Evolutionary conservation across 1,284 basidiomycete genomes (phyloP).

Genomic region (Porogramme epimiltina): DNA sequence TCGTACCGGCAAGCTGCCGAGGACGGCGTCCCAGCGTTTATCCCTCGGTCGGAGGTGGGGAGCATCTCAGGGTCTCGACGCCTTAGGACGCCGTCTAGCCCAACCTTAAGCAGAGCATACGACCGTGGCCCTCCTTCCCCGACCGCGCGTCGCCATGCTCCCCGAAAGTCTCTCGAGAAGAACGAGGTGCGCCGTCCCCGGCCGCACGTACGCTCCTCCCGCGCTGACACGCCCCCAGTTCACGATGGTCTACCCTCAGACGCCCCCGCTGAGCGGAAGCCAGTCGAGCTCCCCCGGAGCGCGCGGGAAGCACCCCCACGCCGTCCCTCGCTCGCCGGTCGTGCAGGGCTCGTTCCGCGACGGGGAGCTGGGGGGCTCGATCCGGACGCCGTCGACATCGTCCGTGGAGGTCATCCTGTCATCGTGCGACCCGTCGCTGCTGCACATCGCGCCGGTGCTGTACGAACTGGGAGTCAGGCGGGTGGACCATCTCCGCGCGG

Average conservation of each 20-base stretch:
- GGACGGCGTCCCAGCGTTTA: conserved; percentile 18
- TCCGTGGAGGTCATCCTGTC: conserved; percentile 51
- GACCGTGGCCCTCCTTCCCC: conserved; percentile 23
- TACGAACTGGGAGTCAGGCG: conserved; percentile 56
- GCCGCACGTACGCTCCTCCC: no score
- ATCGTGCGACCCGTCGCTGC: conserved; percentile 58
- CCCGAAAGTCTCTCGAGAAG: conserved; percentile 21
- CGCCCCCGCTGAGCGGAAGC: conserved; percentile 31
- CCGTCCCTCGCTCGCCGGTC: conserved; percentile 14
- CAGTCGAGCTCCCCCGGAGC: conserved; percentile 20
- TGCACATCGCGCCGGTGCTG: conserved; percentile 59
- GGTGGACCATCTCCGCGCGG: conserved; percentile 60
- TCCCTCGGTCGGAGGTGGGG: conserved; percentile 22
- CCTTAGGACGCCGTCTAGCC: conserved; percentile 16
- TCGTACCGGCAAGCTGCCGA: conserved; percentile 26
- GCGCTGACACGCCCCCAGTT: conserved; percentile 16
- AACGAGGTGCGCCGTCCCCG: conserved; percentile 20
- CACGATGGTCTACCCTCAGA: conserved; percentile 30
- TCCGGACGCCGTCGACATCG: conserved; percentile 32
- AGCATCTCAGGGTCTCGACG: conserved; percentile 3
- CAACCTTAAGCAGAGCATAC: conserved; percentile 18
- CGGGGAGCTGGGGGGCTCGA: conserved; percentile 4
- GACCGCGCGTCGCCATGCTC: conserved; percentile 18
- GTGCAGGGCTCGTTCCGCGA: conserved; percentile 11
- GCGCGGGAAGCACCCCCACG: conserved; percentile 2